Conservation (phyloP, 2,329 filamentous ascomycete genomes). For the Achaetomium macrosporum region DNA sequence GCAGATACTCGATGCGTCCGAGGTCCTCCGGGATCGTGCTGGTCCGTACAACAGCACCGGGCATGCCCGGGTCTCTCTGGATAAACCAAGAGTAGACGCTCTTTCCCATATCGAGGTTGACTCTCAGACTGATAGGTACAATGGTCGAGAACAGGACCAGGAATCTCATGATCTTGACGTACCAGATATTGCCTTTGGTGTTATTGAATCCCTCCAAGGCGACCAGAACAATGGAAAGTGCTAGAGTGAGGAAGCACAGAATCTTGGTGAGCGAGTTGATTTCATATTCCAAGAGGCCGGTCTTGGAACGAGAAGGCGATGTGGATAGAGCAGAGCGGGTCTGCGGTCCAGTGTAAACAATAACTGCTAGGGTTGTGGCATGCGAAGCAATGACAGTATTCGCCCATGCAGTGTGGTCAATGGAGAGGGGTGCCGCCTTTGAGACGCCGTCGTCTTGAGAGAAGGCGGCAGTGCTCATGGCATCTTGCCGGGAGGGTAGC, state of each 20-base stretch:
- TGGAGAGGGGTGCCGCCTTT: constrained; percentile 69
- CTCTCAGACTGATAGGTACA: constrained; percentile 90
- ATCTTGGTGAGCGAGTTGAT: constrained; percentile 98
- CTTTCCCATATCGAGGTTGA: constrained; percentile 96
- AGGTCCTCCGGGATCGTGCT: constrained; percentile 97
- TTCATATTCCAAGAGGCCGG: constrained; percentile 86
- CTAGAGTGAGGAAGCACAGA: constrained; percentile 79
- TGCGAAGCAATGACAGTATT: constrained; percentile 96
- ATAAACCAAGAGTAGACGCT: constrained; percentile 95
- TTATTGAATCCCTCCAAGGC: constrained; percentile 75
- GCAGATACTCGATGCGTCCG: constrained; percentile 88
- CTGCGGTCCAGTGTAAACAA: constrained; percentile 91
- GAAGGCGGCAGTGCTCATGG: constrained; percentile 28
- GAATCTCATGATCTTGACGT: constrained; percentile 97
- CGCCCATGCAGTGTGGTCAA: constrained; percentile 98
- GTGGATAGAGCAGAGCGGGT: constrained; percentile 93
- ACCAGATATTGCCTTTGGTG: constrained; percentile 68
- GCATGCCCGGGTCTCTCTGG: constrained; percentile 82
- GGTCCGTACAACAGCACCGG: constrained; percentile 86
- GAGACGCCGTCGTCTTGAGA: constrained; percentile 28
- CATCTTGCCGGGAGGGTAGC: constrained; percentile 47
- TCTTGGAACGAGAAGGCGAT: constrained; percentile 85
- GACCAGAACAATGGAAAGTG: constrained; percentile 81
- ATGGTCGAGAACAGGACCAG: constrained; percentile 98
- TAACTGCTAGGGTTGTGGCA: constrained; percentile 78